Percentiles rank a stretch among this genome's conserved stretches.
Conservation (phyloP, 2,329 filamentous ascomycete species). For the Westerdykella ornata region DNA sequence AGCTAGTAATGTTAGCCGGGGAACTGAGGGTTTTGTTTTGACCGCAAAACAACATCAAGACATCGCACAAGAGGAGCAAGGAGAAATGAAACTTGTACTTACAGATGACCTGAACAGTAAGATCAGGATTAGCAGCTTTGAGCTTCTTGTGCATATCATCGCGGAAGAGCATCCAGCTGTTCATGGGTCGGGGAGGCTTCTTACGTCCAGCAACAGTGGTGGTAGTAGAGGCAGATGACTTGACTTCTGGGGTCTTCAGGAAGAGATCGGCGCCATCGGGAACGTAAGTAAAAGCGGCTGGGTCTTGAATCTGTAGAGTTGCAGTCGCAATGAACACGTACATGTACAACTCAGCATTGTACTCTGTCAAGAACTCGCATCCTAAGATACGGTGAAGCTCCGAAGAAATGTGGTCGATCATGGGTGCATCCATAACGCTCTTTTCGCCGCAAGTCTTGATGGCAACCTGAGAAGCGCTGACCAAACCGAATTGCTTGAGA, state of each 20-base stretch:
- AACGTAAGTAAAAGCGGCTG: neutral
- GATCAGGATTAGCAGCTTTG: slow-evolving; percentile 12
- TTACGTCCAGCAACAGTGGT: slow-evolving; percentile 4
- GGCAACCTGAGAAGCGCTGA: neutral
- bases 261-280: slow-evolving; percentile 11
- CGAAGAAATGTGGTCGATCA: neutral
- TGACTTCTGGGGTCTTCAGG: neutral
- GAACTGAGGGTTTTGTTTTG: no score
- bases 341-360: neutral
- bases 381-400: neutral
- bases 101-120: slow-evolving; percentile 21
- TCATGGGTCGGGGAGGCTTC: slow-evolving; percentile 24
- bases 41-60: slow-evolving; percentile 1
- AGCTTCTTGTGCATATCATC: slow-evolving; percentile 16
- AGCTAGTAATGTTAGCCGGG: slow-evolving; percentile 9
- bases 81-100: slow-evolving; percentile 6
- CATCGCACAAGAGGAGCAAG: neutral
- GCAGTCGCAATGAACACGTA: neutral
- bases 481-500: neutral
- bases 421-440: neutral
- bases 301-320: neutral
- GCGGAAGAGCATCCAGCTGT: slow-evolving; percentile 22
- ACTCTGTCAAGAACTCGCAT: neutral
- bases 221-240: neutral
- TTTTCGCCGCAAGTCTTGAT: neutral